A percentile compares a stretch with the other conserved stretches of the same genome.
Conservation (phyloP, 805 yeast species). For the Scheffersomyces stipitis region DNA sequence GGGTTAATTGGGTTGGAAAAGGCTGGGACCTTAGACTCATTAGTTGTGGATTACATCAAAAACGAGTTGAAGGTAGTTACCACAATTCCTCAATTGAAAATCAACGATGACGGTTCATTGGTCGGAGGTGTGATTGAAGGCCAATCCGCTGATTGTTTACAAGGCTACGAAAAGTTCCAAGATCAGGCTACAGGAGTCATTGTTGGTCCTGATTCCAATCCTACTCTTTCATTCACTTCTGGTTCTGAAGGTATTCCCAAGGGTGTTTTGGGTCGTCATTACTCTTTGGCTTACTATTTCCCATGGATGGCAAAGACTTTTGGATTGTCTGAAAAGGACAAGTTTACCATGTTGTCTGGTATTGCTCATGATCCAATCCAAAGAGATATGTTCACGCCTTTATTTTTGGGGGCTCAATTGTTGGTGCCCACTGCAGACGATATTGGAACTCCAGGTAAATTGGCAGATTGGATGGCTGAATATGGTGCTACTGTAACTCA, state of each 20-base stretch:
- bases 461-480: slow-evolving; percentile 95
- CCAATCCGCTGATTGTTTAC: slow-evolving; percentile 47
- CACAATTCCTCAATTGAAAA: slow-evolving; percentile 72
- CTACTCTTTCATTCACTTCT: slow-evolving; percentile 93
- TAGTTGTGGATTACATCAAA: slow-evolving; percentile 75
- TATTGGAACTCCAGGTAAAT: slow-evolving; percentile 96
- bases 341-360: slow-evolving; percentile 96
- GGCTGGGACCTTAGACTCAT: slow-evolving; percentile 79
- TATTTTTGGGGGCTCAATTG: slow-evolving; percentile 90
- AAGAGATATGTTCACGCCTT: slow-evolving; percentile 98
- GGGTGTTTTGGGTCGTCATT: slow-evolving; percentile 98
- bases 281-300: slow-evolving; percentile 93
- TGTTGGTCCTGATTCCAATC: slow-evolving; percentile 97
- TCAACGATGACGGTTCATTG: slow-evolving; percentile 73
- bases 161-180: slow-evolving; percentile 43
- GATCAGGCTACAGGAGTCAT: slow-evolving; percentile 75
- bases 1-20: slow-evolving; percentile 88
- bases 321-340: slow-evolving; percentile 73
- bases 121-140: slow-evolving; percentile 51
- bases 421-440: slow-evolving; percentile 95
- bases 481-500: slow-evolving; percentile 95
- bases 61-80: slow-evolving; percentile 72
- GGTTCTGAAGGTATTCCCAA: slow-evolving; percentile 99
- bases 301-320: slow-evolving; percentile 97
- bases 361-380: slow-evolving; percentile 99